Evolutionary conservation across 1,139 yeast genomes (phyloP).

Genomic region (Insectozyma bohioensis): DNA sequence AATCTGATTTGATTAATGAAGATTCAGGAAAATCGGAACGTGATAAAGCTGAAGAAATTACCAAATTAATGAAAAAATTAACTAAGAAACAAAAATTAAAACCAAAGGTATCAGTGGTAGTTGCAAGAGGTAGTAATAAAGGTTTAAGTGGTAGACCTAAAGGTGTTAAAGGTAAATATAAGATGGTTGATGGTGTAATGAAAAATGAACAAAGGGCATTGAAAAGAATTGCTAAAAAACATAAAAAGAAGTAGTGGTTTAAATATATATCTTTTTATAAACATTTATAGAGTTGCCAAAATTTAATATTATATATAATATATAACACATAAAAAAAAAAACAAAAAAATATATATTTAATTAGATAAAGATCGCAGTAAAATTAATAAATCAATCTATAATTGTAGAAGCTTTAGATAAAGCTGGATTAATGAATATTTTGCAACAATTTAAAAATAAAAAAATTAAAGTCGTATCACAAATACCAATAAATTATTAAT

Average conservation of each 20-base stretch:
- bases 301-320: no score
- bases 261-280: no score
- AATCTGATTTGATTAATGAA: constrained; percentile 88
- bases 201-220: constrained; percentile 96
- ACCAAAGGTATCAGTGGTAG: constrained; percentile 86
- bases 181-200: constrained; percentile 98
- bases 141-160: constrained; percentile 94
- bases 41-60: constrained; percentile 92
- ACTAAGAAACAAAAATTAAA: constrained; percentile 73
- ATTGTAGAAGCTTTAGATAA: no score
- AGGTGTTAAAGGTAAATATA: constrained; percentile 95
- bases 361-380: no score
- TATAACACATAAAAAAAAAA: no score
- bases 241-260: constrained; percentile 35
- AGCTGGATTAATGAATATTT: no score
- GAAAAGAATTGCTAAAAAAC: constrained; percentile 84
- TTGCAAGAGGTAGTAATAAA: constrained; percentile 82
- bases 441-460: no score
- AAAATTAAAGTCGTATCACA: no score
- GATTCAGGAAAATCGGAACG: constrained; percentile 84
- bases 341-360: no score
- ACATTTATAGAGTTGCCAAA: no score
- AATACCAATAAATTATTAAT: no score
- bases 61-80: constrained; percentile 78
- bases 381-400: no score